phyloP scores from a whole-genome alignment of 2,329 filamentous ascomycete species.

The Fusarium sp. region DNA sequence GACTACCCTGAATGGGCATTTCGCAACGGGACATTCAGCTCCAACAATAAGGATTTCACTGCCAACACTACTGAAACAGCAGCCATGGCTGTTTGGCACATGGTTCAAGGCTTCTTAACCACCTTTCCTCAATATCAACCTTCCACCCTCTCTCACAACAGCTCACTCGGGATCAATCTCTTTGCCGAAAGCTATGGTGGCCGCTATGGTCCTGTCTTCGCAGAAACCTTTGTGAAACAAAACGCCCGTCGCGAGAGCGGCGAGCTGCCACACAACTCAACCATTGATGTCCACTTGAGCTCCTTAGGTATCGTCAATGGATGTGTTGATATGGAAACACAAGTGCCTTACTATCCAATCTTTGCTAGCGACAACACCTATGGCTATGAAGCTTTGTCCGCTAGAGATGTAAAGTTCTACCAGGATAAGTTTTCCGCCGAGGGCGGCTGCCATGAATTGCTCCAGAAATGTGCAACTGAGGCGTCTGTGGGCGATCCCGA shows the following conservation, averaged over 20 bases:
- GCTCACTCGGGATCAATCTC: constrained; percentile 69
- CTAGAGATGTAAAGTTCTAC: constrained; percentile 63
- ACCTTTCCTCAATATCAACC: constrained; percentile 70
- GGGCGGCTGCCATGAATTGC: constrained; percentile 65
- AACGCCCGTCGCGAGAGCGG: constrained; percentile 68
- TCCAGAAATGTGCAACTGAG: constrained; percentile 63
- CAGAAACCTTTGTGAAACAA: constrained; percentile 69
- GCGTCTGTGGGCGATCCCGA: constrained; percentile 55
- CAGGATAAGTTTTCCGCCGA: constrained; percentile 46
- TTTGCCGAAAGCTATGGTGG: constrained; percentile 79
- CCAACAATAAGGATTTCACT: constrained; percentile 60
- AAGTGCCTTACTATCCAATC: constrained; percentile 66
- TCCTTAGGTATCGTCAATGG: constrained; percentile 79
- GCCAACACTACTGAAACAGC: constrained; percentile 68
- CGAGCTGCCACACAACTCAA: constrained; percentile 60
- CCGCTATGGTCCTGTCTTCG: constrained; percentile 75
- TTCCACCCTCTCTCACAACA: constrained; percentile 51
- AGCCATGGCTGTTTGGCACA: constrained; percentile 73
- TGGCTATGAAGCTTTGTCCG: constrained; percentile 67
- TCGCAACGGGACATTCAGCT: constrained; percentile 74
- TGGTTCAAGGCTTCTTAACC: constrained; percentile 70
- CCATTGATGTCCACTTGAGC: constrained; percentile 69
- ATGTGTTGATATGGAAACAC: constrained; percentile 73
- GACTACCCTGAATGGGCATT: constrained; percentile 52
- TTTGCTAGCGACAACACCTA: constrained; percentile 76